Evolutionary conservation across 192 early-diverging fungal genomes (phyloP), one percentile per base, ranked within the genome.

Genomic region (Physocladia obscura): DNA sequence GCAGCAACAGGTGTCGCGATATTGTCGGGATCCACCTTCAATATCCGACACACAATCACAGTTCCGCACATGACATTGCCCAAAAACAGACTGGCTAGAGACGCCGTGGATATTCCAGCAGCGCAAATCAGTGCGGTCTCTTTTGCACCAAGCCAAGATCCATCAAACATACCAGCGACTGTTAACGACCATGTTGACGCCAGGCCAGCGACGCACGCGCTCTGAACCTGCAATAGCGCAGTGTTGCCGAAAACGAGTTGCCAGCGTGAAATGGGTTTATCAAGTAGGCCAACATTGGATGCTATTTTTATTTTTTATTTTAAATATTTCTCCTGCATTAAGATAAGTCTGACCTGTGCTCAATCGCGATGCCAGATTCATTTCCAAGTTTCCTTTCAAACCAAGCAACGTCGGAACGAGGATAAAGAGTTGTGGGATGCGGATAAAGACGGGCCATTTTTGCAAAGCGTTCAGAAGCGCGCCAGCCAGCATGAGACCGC

Each of bases 341-440:
- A n/a, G n/a, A n/a, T n/a, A n/a, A n/a, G n/a, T n/a, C n/a, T n/a
- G n/a, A n/a, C n/a, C n/a, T 6, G 93, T 94, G 1, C 92, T 90
- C 21, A 96, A 78, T 5, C 94, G 84, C n/a, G 93, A 86, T 4
- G 91, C 90, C 57, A 96, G 82, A 52, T 92, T 96, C 82, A 94
- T 90, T 71, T 96, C 94, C 15, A 95, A 82, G 75, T 95, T 96
- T 58, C 94, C 93, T 64, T 96, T 96, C 21, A 96, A 75, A 68
- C 94, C 94, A 31, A 96, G 73, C 11, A 96, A 70, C 31, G 94
- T 89, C 2, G 94, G 87, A 0, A 65, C 70, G 61, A 96, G 85
- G 59, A 96, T 89, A 74, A 94, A 92, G 8, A 96, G 74, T 67
- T 90, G 88, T 2, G 90, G 81, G 19, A 92, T 77, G 5, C 77